phyloP scores from a whole-genome alignment of 176 grass and related monocot species.

The Cenchrus fungigraminus region DNA sequence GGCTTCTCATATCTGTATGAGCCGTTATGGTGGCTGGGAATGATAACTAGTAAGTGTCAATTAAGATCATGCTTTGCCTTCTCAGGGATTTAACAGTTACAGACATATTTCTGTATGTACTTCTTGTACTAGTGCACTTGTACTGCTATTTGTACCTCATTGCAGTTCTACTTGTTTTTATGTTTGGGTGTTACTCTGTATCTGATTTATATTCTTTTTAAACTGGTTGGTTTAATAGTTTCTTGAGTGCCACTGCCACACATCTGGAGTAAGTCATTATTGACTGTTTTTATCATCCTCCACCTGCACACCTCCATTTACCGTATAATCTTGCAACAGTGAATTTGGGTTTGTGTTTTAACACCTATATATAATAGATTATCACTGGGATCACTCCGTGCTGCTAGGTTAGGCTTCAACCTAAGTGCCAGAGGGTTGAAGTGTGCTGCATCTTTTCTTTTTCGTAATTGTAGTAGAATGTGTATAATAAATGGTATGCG shows the following conservation, averaged over 20 bases:
- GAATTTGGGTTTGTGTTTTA: constrained; percentile 12
- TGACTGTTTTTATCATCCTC: neutral
- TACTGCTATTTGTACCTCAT: constrained; percentile 10
- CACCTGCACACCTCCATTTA: neutral
- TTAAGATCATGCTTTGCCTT: neutral
- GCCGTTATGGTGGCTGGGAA: constrained; percentile 85
- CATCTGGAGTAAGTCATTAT: constrained; percentile 6
- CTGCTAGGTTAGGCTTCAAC: constrained; percentile 2
- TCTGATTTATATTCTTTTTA: constrained; percentile 1
- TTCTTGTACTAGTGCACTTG: constrained; percentile 8
- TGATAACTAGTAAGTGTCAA: constrained; percentile 82
- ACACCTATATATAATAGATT: neutral
- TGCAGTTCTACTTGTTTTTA: constrained; percentile 9
- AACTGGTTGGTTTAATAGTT: constrained; percentile 21
- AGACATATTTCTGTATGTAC: neutral
- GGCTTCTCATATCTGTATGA: constrained; percentile 81
- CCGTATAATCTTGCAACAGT: neutral
- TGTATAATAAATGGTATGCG: neutral
- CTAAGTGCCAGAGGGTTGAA: neutral
- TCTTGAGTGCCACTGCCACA: neutral
- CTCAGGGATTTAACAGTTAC: neutral
- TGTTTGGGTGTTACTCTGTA: constrained; percentile 11
- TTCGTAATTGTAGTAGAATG: neutral
- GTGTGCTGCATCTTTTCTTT: neutral
- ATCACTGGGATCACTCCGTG: neutral